A percentile compares a stretch with the other conserved stretches of the same genome.
phyloP scores from a whole-genome alignment of 306 rosid genomes.

The Citrullus colocynthis region DNA sequence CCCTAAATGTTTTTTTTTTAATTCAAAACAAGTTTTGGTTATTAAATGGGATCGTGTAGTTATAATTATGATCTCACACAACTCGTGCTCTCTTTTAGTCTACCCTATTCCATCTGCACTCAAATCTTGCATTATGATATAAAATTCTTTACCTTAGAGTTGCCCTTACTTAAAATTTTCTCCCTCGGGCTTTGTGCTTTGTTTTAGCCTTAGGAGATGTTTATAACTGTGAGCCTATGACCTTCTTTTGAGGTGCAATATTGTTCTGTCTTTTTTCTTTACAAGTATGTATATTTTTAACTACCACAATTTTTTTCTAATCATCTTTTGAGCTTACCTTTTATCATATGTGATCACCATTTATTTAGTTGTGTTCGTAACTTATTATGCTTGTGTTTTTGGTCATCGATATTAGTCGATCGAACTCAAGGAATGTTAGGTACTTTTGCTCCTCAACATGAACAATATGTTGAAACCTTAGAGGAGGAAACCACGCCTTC shows the following conservation, averaged over 20 bases:
- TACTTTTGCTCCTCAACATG: slow-evolving; percentile 79
- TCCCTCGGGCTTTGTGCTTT: not conserved
- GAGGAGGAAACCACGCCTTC: slow-evolving; percentile 89
- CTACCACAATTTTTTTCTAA: not conserved
- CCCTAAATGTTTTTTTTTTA: too few species aligned
- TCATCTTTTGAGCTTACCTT: not conserved
- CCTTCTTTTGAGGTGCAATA: not conserved
- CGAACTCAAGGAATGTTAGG: slow-evolving; percentile 87
- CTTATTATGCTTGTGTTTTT: not conserved
- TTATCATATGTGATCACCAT: not conserved
- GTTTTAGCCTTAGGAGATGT: not conserved
- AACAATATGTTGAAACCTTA: slow-evolving; percentile 51
- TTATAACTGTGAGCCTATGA: not conserved
- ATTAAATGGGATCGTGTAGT: not conserved
- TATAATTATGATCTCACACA: not conserved
- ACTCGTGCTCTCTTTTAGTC: not conserved
- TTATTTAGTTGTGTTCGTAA: not conserved
- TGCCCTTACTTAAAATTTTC: not conserved
- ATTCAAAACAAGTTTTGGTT: too few species aligned
- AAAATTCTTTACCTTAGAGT: not conserved
- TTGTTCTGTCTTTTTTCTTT: not conserved
- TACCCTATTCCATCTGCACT: not conserved
- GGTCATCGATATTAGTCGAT: slow-evolving; percentile 50
- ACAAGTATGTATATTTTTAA: not conserved
- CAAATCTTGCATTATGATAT: too few species aligned